Percentiles rank a stretch among this genome's conserved stretches.
Conservation (phyloP, 2,329 filamentous ascomycete genomes). For the Clarireedia sp. region DNA sequence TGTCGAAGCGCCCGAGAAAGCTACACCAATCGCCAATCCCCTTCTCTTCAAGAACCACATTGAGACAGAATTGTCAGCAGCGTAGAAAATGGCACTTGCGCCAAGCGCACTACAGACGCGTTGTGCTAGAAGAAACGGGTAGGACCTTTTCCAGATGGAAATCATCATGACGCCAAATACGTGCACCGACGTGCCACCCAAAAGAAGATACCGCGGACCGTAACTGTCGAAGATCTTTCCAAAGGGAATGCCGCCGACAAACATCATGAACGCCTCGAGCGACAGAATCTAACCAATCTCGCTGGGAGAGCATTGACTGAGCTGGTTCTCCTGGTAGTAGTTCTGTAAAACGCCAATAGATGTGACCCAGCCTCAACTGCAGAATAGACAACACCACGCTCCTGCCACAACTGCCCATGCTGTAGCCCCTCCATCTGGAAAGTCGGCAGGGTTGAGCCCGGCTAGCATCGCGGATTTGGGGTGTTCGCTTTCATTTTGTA, state of each 20-base stretch:
- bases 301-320: not conserved
- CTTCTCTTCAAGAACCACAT: not conserved
- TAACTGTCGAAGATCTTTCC: not conserved
- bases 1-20: not conserved
- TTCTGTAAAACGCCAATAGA: not conserved
- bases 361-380: not conserved
- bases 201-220: not conserved
- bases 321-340: not conserved
- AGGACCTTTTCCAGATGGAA: not conserved
- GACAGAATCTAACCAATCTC: not conserved
- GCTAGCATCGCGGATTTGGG: not conserved
- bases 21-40: not conserved
- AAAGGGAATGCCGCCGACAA: not conserved
- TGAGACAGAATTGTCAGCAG: not conserved
- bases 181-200: not conserved
- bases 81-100: not conserved
- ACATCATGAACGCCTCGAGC: not conserved
- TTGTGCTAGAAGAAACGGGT: not conserved
- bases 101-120: not conserved
- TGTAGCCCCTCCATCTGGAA: not conserved
- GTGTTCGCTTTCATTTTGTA: not conserved
- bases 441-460: not conserved
- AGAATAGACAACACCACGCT: not conserved
- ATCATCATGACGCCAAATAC: not conserved
- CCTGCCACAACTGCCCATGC: not conserved